These are phyloP conservation scores for Trichoderma orchidacearum DNA, from an alignment of 495 filamentous ascomycete genomes.

Conservation along the genomic window DNA sequence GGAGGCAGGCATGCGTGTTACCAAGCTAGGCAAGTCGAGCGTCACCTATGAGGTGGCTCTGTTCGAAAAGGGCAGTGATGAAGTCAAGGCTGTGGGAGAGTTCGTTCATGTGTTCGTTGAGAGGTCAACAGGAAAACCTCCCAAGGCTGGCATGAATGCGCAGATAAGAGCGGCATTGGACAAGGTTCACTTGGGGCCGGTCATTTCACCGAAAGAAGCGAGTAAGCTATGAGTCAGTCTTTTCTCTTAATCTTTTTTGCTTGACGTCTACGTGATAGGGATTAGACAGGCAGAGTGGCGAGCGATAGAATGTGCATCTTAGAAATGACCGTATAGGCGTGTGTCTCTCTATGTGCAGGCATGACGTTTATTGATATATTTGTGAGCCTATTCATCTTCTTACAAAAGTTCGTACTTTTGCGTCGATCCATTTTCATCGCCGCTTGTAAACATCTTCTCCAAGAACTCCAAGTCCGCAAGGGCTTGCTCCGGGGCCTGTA, in stretches of 20 bases:
- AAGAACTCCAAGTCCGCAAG: constrained; percentile 55
- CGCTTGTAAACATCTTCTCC: constrained; percentile 52
- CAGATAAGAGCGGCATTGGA: constrained; percentile 40
- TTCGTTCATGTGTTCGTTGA: constrained; percentile 86
- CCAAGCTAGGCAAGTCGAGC: constrained; percentile 70
- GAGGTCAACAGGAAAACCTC: constrained; percentile 54
- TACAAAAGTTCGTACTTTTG: constrained; percentile 20
- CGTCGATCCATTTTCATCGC: constrained; percentile 39
- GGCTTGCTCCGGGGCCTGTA: constrained; percentile 51
- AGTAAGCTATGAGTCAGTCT: constrained; percentile 4
- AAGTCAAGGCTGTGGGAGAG: constrained; percentile 72
- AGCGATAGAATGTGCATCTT: too few species aligned
- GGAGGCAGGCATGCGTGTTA: constrained; percentile 71
- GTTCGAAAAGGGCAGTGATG: constrained; percentile 61
- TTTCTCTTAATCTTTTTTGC: background rate
- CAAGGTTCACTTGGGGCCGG: constrained; percentile 12
- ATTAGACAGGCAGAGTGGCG: too few species aligned
- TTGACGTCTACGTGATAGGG: too few species aligned
- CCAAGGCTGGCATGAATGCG: constrained; percentile 41
- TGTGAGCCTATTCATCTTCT: background rate
- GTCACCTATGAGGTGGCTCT: constrained; percentile 89
- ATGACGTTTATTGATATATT: background rate
- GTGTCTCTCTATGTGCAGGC: background rate
- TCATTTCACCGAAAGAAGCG: background rate
- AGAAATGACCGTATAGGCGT: too few species aligned